phyloP scores from a whole-genome alignment of 345 rosid genomes.

The Syzygium oleosum region DNA sequence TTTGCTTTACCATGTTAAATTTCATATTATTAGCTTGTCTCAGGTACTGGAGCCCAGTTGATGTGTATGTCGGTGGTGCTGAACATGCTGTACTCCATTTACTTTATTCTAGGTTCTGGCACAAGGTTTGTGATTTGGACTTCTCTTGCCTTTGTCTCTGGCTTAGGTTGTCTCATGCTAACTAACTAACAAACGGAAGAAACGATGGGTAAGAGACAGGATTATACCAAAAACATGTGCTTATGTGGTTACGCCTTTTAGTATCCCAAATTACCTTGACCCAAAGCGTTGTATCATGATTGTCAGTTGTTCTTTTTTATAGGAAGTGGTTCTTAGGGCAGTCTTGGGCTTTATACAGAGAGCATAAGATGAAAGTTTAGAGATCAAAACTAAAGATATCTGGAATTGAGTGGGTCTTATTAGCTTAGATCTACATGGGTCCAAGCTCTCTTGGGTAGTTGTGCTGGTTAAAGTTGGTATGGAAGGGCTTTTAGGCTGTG shows the following conservation, averaged over 20 bases:
- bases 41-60: conserved; percentile 96
- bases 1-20: neutral
- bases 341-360: neutral
- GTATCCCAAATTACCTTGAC: neutral
- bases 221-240: neutral
- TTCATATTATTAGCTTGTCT: neutral
- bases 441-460: neutral
- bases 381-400: neutral
- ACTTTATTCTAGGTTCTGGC: conserved; percentile 96
- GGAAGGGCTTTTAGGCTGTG: neutral
- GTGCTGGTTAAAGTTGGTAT: neutral
- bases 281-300: neutral
- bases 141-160: neutral
- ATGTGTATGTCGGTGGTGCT: conserved; percentile 94
- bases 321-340: neutral
- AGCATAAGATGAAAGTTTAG: neutral
- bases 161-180: neutral
- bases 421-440: neutral
- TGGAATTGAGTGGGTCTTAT: neutral
- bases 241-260: neutral
- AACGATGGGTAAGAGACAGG: neutral
- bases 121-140: conserved; percentile 46
- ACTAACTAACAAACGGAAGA: neutral
- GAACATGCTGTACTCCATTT: conserved; percentile 98
- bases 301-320: neutral